Evolutionary conservation across 495 filamentous ascomycete genomes (phyloP), one percentile per base, ranked within the genome.

Genomic region (Cladorrhinum samala): DNA sequence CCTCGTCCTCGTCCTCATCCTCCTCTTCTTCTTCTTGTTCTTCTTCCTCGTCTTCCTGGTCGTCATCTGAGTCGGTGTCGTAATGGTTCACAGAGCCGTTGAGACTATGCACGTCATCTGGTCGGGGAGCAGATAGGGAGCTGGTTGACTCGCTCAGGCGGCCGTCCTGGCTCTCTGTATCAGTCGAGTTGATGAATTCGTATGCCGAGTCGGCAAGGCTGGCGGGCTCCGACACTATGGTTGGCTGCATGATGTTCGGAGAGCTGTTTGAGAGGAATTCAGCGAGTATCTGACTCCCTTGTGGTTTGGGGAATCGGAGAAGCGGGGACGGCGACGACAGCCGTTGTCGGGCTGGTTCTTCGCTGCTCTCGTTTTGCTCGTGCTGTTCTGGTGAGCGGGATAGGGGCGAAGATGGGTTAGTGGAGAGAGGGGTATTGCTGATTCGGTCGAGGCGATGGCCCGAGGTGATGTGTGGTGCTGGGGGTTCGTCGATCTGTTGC

Each of bases 131-230:
- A 46, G 75, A 70, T 39, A 79, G 72, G 5, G 80, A 83, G 47
- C 76, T 65, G 43, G 68, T 69, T 20, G 77, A 79, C 54, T 80
- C 79, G 48, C 74, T 75, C 46, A 76, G 59, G 54, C 65, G 69
- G 56, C 64, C 77, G 23, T 74, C 72, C 23, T 71, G 68, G 57
- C 68, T 72, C 49, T 73, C 68, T 39, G 49, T 65, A 38, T 75
- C 71, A 9, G 67, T 69, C 49, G 70, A 67, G 20, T 71, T 66
- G 60, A 84, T 74, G 40, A 83, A 69, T 44, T 82, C 79, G 57
- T 80, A 84, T 42, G 78, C 67, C 54, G 80, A 81, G 56, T 82
- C 80, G 55, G 73, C 69, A 37, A 83, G 67, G 58, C 63, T 75
- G 50, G 65, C 63, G 30, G 73, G 69, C 24, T 72, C 72, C 36